Base-by-base conservation (phyloP, 352 stramenopile genomes). In the Thalassiosira hispida region DNA sequence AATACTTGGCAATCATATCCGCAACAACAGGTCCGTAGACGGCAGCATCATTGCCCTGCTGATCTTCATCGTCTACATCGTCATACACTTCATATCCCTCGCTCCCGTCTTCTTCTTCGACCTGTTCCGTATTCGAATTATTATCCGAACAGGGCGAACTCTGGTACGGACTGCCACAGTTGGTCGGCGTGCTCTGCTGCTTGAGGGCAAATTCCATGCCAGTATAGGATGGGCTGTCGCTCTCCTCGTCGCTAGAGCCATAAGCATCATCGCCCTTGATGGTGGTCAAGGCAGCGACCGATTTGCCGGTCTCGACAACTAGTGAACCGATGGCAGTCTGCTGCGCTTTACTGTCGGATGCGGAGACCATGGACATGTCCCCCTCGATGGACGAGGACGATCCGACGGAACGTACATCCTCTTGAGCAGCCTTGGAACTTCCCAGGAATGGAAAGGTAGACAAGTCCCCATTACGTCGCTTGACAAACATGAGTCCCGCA, bases 1-100 rank as follows among this genome's bases (percentile, higher is more conserved):
- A 71, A 67, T 79, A 77, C 31, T 73, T 73, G 40, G 63, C 75
- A 47, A 83, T 66, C 6, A 78, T 75, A 52, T 75, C 65, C 55
- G 70, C 57, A 52, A 79, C 33, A 8, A 83, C 52, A 14, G 52
- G 57, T 9, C 74, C 72, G 46, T 80, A 80, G 47, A 65, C 71
- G 9, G 59, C 29, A 38, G 7, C 27, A 53, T 20, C 42, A 51
- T 18, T 5, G 22, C 40, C 44, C 29, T 78, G 57, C 27, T 64
- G 22, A 35, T 31, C 38, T 29, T 67, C 61, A 31, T 74, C 38
- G 5, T 61, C 29, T 31, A 66, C 71, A 33, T 62, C 38, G 14
- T 79, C 59, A 29, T 80, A 77, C 16, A 70, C 68, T 51, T 70
- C 55, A 44, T 29, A 70, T 47, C 68, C 68, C 20, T 65, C 65